Conservation (phyloP, 2,329 filamentous ascomycete species). For the Rutstroemia sp. region DNA sequence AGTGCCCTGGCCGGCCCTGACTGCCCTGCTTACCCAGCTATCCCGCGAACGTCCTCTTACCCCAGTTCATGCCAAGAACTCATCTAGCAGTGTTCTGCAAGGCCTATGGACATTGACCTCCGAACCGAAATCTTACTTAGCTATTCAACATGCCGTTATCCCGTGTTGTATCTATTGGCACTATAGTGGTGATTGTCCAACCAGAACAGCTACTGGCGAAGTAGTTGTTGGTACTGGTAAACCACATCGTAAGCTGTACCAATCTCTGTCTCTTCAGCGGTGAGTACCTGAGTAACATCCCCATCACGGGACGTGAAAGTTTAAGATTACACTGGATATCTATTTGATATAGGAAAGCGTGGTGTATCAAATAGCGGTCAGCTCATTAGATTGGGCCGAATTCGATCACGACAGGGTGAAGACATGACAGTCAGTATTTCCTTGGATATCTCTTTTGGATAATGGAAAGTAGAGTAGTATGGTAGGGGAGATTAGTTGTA, state of each 20-base stretch:
- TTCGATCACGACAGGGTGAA: constrained; percentile 7
- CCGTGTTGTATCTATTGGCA: background rate
- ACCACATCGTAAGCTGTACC: background rate
- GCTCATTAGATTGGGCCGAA: constrained; percentile 26
- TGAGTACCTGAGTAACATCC: background rate
- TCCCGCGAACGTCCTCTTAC: background rate
- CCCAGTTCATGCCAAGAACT: background rate
- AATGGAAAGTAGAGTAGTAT: no score
- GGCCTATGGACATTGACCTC: background rate
- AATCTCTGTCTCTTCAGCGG: background rate
- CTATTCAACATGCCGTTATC: background rate
- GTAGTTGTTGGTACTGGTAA: background rate
- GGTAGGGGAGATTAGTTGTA: no score
- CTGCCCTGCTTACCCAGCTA: background rate
- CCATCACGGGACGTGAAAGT: background rate
- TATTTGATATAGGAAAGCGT: constrained; percentile 15
- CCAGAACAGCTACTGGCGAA: background rate
- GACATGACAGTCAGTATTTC: constrained; percentile 4
- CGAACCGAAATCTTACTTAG: background rate
- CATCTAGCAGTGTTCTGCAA: no score
- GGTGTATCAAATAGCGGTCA: constrained; percentile 23
- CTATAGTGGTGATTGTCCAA: background rate
- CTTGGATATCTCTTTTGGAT: background rate
- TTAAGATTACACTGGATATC: background rate
- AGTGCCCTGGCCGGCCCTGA: background rate